Base-by-base conservation (phyloP, 2,329 filamentous ascomycete species). In the Daldinia sp. region DNA sequence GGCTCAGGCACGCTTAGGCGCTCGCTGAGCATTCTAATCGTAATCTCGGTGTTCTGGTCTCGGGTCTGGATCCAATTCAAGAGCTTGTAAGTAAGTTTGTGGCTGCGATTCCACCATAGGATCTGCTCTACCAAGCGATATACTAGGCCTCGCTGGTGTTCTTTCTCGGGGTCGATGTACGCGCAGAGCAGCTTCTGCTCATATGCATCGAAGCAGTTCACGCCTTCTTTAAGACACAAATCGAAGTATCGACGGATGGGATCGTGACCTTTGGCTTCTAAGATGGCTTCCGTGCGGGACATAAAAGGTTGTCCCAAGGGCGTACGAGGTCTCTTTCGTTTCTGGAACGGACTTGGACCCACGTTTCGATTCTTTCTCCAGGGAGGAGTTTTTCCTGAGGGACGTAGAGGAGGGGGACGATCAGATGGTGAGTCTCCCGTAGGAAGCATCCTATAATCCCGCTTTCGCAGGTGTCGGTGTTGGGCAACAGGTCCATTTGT, bases 61-160 rank as follows among this genome's bases (percentile, higher is more conserved):
- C 46, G 51, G 3, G 0, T 12, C 2, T 60, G 10, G 12, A 61
- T 42, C 72, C 72, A 73, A 20, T 20, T 9, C 13, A 57, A 51
- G 20, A 74, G 58, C n/a, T 30, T 63, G 23, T 42, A 62, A 7
- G 62, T 64, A 6, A 73, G 35, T 1, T 12, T 2, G n/a, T 20
- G n/a, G 0, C 4, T 57, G 35, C 60, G 69, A 20, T 67, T 68
- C 35, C 23, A 20, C 30, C 35, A 56, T 4, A 35, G 37, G 2
- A 74, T 26, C n/a, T 60, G 42, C 13, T 41, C 41, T 26, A 44
- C 57, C 53, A 72, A 18, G n/a, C 64, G 65, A 4, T 44, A 28
- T 26, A 72, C 60, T 1, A 54, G 2, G 12, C 35, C 26, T 13
- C 61, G 41, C 28, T 72, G 54, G 12, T 12, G 33, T 30, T 37